Base-by-base conservation (phyloP, 148 eudicot genomes). In the Persicaria tinctoria region DNA sequence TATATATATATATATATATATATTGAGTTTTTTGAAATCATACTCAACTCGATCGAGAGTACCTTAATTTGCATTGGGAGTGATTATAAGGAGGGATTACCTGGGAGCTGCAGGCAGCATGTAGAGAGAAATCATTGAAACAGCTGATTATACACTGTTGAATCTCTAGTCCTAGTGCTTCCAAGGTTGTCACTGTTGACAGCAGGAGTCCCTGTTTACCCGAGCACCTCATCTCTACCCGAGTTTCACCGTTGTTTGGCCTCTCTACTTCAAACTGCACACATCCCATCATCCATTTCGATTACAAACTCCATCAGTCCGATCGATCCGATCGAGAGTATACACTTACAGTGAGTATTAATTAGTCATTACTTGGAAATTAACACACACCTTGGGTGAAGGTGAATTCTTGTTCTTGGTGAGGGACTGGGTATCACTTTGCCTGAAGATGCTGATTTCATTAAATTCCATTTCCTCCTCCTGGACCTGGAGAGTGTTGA, bases 111-210 rank as follows among this genome's bases (percentile, higher is more conserved):
- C 27, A 90, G 45, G 89, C 86, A 77, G 94, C 94, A 76, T 90
- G 94, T 14, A 87, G 74, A 1, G 91, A 76, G 80, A 90, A 90
- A 64, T 90, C 94, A 78, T 83, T 87, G 79, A 87, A 90, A 70
- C 88, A 90, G 78, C 94, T 90, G 5, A 90, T 87, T 18, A 87
- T 88, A 83, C 94, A 90, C 10, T 90, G 94, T 77, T 90, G 89
- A 80, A 90, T 80, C 78, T 90, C 88, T 8, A 90, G 87, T 70
- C 91, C 94, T 49, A 87, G 66, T 47, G 89, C 88, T 79, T 90
- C 94, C 13, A 90, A 79, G 5, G 88, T 87, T 20, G 78, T 83
- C 55, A 90, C 78, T 14, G 89, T 90, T 78, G 94, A 90, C 27
- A 90, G 79, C 66, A 90, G 72, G 8, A 90, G 72, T 0, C 94